phyloP scores from a whole-genome alignment of 805 yeast genomes.

The Spathaspora sp. region DNA sequence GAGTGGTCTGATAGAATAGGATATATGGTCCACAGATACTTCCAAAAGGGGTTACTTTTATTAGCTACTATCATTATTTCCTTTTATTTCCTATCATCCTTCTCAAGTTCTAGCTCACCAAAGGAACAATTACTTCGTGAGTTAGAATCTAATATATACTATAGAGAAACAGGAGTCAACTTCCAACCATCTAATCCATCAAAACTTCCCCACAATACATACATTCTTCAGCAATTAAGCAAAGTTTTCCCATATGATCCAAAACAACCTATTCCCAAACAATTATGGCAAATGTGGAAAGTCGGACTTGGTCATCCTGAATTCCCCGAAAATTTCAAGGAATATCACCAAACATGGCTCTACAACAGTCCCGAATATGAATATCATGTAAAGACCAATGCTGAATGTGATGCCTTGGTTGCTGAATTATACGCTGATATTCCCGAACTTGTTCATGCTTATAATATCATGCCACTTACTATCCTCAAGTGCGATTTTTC shows the following conservation, averaged over 20 bases:
- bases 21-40: too few species aligned
- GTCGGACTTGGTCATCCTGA: conserved; percentile 58
- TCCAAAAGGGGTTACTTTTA: too few species aligned
- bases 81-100: too few species aligned
- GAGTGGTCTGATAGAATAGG: too few species aligned
- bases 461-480: conserved; percentile 67
- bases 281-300: conserved; percentile 69
- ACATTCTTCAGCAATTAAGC: not conserved
- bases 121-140: not conserved
- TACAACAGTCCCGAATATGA: conserved; percentile 70
- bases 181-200: not conserved
- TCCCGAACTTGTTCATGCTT: conserved; percentile 77
- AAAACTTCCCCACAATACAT: not conserved
- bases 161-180: not conserved
- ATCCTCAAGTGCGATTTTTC: conserved; percentile 92
- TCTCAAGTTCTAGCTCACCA: not conserved
- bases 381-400: conserved; percentile 71
- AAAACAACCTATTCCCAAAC: not conserved
- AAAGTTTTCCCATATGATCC: not conserved
- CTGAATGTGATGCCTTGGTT: conserved; percentile 60
- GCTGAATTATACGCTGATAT: conserved; percentile 60
- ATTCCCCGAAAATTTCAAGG: conserved; percentile 53
- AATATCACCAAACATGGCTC: conserved; percentile 65
- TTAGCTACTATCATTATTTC: too few species aligned
- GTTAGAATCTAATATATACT: not conserved